Conservation (phyloP, 306 rosid genomes). For the Cucurbita moschata region DNA sequence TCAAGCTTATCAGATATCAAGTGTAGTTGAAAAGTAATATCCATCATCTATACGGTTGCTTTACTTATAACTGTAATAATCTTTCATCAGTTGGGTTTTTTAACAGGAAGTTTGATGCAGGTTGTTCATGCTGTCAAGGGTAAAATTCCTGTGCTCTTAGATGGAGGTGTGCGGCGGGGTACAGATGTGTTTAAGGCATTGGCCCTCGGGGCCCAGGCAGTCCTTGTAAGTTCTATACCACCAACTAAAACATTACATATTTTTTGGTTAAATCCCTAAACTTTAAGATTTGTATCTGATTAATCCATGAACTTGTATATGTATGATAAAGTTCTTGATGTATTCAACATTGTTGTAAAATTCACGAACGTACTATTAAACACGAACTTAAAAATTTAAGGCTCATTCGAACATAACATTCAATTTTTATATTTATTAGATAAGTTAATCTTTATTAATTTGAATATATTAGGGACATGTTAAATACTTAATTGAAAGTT, state of each 20-base stretch:
- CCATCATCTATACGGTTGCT: not conserved
- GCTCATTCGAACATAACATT: not conserved
- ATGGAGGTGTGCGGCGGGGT: slow-evolving; percentile 53
- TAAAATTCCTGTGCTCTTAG: slow-evolving; percentile 37
- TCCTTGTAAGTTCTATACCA: slow-evolving; percentile 24
- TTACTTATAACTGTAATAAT: not conserved
- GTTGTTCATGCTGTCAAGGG: slow-evolving; percentile 40
- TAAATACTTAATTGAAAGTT: not conserved
- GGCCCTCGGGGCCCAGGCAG: slow-evolving; percentile 59
- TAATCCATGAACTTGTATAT: too few species aligned
- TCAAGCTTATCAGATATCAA: not conserved
- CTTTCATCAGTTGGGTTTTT: not conserved
- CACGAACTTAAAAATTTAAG: not conserved
- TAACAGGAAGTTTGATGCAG: slow-evolving; percentile 12
- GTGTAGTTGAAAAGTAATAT: too few species aligned
- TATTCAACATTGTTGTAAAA: not conserved
- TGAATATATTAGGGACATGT: too few species aligned
- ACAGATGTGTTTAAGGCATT: slow-evolving; percentile 50
- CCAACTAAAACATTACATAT: not conserved
- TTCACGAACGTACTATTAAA: not conserved
- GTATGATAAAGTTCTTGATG: too few species aligned
- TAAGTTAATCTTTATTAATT: not conserved
- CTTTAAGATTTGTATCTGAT: too few species aligned
- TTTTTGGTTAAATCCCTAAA: too few species aligned
- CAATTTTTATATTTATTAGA: too few species aligned